These are phyloP conservation scores for Deakozyma indianensis DNA, from an alignment of 805 yeast species.

Conservation along the genomic window DNA sequence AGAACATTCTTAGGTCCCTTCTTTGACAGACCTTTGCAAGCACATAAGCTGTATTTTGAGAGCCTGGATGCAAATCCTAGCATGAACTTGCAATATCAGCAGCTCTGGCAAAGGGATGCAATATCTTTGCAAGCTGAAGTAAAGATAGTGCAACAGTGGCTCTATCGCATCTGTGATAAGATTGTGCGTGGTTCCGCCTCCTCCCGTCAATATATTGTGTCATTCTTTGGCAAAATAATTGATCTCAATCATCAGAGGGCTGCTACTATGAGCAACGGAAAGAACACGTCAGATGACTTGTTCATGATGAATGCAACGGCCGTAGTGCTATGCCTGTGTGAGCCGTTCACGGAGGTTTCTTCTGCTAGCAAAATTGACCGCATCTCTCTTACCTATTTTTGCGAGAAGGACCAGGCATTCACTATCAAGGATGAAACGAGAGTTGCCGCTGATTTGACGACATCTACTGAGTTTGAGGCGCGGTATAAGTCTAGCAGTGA, in stretches of 20 bases:
- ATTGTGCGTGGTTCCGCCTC: constrained; percentile 58
- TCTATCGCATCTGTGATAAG: constrained; percentile 57
- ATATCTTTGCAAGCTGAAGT: constrained; percentile 13
- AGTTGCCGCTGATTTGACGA: constrained; percentile 58
- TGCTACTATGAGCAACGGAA: constrained; percentile 59
- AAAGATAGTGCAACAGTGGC: constrained; percentile 30
- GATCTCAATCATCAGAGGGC: constrained; percentile 76
- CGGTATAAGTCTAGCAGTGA: constrained; percentile 20
- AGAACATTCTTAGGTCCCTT: constrained; percentile 66
- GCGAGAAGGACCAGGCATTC: constrained; percentile 33
- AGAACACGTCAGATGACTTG: constrained; percentile 59
- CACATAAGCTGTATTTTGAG: constrained; percentile 29
- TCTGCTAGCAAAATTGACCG: constrained; percentile 55
- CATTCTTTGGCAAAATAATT: constrained; percentile 59
- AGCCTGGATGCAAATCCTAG: constrained; percentile 8
- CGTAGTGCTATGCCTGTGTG: constrained; percentile 54
- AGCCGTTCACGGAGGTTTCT: constrained; percentile 62
- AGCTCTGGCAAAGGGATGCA: constrained; percentile 7
- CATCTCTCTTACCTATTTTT: constrained; percentile 60
- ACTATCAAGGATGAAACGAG: constrained; percentile 74
- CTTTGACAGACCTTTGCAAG: constrained; percentile 36
- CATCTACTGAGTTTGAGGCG: constrained; percentile 45
- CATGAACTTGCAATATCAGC: constrained; percentile 6
- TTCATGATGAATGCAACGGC: constrained; percentile 65
- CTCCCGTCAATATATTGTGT: constrained; percentile 49